phyloP scores from a whole-genome alignment of 176 grass and related monocot genomes.

The Chrysopogon serrulatus region DNA sequence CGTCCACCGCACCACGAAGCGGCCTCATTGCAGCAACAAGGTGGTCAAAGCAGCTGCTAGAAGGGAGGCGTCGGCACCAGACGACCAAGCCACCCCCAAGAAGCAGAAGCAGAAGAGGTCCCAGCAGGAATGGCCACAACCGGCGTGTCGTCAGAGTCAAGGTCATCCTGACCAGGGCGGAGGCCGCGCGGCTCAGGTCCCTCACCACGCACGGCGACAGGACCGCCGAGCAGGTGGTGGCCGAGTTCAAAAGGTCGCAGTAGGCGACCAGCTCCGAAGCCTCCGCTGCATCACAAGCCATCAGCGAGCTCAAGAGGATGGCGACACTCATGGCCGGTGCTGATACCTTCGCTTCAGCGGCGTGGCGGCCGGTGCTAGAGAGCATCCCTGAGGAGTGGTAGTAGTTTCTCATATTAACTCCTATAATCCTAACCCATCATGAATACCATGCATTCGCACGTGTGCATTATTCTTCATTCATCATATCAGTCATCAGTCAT shows the following conservation, averaged over 20 bases:
- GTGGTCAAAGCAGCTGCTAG: background rate
- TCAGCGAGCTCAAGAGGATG: slow-evolving; percentile 36
- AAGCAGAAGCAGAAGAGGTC: background rate
- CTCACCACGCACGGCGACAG: slow-evolving; percentile 27
- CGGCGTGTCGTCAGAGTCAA: slow-evolving; percentile 33
- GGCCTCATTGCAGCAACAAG: background rate
- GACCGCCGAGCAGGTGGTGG: slow-evolving; percentile 27
- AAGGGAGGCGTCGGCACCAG: background rate
- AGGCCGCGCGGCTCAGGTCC: slow-evolving; percentile 35
- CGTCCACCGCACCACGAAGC: slow-evolving; percentile 1
- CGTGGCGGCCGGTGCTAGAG: slow-evolving; percentile 47
- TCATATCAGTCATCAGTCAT: background rate
- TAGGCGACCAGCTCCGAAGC: background rate
- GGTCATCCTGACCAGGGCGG: slow-evolving; percentile 49
- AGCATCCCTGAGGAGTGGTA: slow-evolving; percentile 51
- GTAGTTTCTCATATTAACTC: background rate
- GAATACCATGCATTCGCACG: background rate
- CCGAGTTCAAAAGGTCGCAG: slow-evolving; percentile 35
- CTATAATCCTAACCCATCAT: background rate
- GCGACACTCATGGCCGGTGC: background rate
- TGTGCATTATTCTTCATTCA: background rate
- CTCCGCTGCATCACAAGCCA: slow-evolving; percentile 17
- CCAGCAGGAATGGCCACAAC: background rate
- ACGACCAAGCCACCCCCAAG: background rate
- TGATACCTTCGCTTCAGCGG: background rate